Percentiles rank a stretch among this genome's conserved stretches.
phyloP scores from a whole-genome alignment of 306 rosid species.

The Dryas alaskensis region DNA sequence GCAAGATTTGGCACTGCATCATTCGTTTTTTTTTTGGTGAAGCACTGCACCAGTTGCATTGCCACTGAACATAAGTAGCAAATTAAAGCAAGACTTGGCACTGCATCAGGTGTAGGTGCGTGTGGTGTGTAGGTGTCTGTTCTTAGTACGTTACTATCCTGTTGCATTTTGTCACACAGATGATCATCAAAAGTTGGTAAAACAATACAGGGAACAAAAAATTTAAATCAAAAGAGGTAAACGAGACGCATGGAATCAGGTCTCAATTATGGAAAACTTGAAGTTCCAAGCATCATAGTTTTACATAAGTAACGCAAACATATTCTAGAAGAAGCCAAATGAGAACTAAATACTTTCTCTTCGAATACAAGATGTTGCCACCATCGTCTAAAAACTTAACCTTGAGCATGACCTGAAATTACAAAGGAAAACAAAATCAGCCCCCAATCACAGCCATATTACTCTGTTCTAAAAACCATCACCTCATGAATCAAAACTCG shows the following conservation, averaged over 20 bases:
- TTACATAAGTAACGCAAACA: neutral
- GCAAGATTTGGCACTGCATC: no score
- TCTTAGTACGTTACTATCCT: no score
- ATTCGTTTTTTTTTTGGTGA: no score
- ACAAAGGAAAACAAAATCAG: neutral
- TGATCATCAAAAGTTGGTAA: no score
- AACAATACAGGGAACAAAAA: no score
- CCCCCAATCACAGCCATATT: neutral
- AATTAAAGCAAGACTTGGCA: no score
- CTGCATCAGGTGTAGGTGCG: no score
- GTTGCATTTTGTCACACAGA: no score
- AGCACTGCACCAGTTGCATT: no score
- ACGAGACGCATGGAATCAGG: neutral
- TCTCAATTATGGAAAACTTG: neutral
- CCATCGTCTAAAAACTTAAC: neutral
- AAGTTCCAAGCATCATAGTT: neutral
- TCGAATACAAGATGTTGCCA: conserved; percentile 7
- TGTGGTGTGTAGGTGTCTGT: no score
- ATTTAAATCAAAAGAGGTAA: no score
- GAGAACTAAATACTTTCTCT: conserved; percentile 14
- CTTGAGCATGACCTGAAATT: conserved; percentile 15
- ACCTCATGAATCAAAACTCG: neutral
- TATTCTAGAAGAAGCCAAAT: conserved; percentile 9
- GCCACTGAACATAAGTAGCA: no score
- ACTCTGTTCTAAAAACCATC: neutral